Conservation (phyloP, 2,329 filamentous ascomycete species). For the Myriangium duriaei region DNA sequence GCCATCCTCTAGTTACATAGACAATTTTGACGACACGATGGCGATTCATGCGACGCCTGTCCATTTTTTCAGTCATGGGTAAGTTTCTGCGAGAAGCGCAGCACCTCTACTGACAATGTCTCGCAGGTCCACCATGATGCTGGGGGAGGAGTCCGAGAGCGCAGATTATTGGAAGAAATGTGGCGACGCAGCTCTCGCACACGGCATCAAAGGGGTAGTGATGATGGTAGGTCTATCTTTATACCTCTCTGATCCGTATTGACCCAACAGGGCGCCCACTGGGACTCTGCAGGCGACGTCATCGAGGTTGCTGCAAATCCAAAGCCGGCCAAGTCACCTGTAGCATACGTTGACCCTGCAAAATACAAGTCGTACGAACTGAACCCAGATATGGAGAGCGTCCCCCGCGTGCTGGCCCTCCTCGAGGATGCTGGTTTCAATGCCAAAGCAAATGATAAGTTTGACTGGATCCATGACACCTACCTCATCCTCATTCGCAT, state of each 20-base stretch:
- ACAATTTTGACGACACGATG: too few species aligned
- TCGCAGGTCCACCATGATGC: conserved; percentile 60
- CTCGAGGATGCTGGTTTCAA: conserved; percentile 43
- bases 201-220: conserved; percentile 49
- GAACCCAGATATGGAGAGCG: conserved; percentile 44
- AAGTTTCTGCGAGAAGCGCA: conserved; percentile 66
- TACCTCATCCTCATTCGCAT: conserved; percentile 57
- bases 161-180: conserved; percentile 54
- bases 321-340: conserved; percentile 47
- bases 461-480: conserved; percentile 63
- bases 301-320: conserved; percentile 52
- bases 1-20: too few species aligned
- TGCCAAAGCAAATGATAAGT: conserved; percentile 37
- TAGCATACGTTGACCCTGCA: conserved; percentile 52
- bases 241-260: conserved; percentile 4
- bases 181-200: conserved; percentile 48
- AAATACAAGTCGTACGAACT: conserved; percentile 54
- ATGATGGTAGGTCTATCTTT: conserved; percentile 50
- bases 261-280: conserved; percentile 54
- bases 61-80: conserved; percentile 57
- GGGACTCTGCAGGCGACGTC: conserved; percentile 44
- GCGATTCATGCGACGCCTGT: conserved; percentile 48
- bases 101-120: conserved; percentile 41
- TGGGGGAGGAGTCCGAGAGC: conserved; percentile 50
- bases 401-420: conserved; percentile 37